Base-by-base conservation (phyloP, 2,329 filamentous ascomycete genomes). In the Nigrospora oryzae region DNA sequence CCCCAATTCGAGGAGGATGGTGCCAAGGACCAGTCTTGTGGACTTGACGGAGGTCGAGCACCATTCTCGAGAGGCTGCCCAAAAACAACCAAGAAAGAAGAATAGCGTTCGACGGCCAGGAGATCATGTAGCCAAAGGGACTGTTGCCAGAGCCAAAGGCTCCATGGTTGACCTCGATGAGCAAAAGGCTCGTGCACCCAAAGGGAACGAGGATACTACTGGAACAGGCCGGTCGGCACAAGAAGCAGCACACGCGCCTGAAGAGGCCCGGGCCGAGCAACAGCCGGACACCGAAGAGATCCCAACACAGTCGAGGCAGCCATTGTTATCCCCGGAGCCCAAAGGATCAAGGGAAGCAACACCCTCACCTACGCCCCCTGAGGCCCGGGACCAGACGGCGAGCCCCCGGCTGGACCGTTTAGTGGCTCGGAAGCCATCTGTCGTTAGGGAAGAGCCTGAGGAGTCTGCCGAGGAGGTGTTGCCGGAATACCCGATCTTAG, bases 1-100 rank as follows among this genome's bases (percentile, higher is more conserved):
- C 50, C 70, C 79, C n/a, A 83, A 83, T 52, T 81, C 81, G 14
- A 71, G 80, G 51, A 74, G 80, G 47, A 80, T 83, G 69, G 68
- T 83, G 4, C 70, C 74, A 3, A 70, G 63, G 43, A 59, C 57
- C 6, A 65, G 74, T 23, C 50, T 75, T 15, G 38, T 66, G 51
- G 30, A 46, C 13, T 19, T 51, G 12, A 52, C 69, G 60, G 41
- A 63, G 63, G 40, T 49, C 38, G 69, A 75, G 42, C 65, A 71
- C 44, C 62, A 56, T 31, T 54, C 70, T 4, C 56, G 62, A 19
- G 62, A 71, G 44, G 60, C 62, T 14, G 58, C 65, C 0, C 67
- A 71, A 32, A 66, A 63, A 40, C 63, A 53, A 34, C 40, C 53
- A 5, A 73, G 61, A 50, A 71, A 65, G 48, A 74, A 67, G 51